Evolutionary conservation across 1,284 basidiomycete genomes (phyloP), one percentile per base, ranked within the genome.

Genomic region (Vanrija humicola): DNA sequence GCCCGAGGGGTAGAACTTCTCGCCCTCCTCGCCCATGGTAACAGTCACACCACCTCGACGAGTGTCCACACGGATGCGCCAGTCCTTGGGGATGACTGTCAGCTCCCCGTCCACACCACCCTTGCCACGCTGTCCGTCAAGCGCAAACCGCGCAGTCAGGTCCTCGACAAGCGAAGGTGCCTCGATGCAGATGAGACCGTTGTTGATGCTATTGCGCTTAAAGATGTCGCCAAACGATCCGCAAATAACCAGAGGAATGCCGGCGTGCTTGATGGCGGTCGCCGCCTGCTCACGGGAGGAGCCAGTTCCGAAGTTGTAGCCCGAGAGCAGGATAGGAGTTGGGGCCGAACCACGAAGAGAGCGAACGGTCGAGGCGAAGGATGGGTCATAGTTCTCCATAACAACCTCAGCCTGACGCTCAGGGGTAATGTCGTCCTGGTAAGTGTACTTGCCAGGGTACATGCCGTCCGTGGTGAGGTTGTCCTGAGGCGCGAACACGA

Each of bases 371-470:
- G 78, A 57, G 14, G 95, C 90, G 71, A 98, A 98, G 0, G 80
- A 75, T 0, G 90, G 86, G 69, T 98, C 95, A 77, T 99, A 98
- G 80, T 98, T 98, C 80, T 99, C 95, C 80, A 81, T 81, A 34
- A 98, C 95, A n/a, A 98, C 89, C 69, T 96, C 84, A 1, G 93
- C 94, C 75, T 98, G 95, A 28, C 87, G 84, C 62, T 87, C 86
- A 38, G 94, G 90, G 0, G 95, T 98, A 70, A 99, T 97, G 72
- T 98, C 96, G 74, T 99, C 95, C 76, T 97, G 93, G 77, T 99
- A 98, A 0, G 96, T 99, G 78, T 99, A 99, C 77, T 98, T 99
- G 38, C 95, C 96, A 0, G 95, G 96, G 79, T 99, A 99, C 72
- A 99, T 92, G 6, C 90, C 96, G 70, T 99, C 95, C 1, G 95